A percentile compares a stretch with the other conserved stretches of the same genome.
Conservation (phyloP, 306 rosid species). For the Acmispon strigosus region DNA sequence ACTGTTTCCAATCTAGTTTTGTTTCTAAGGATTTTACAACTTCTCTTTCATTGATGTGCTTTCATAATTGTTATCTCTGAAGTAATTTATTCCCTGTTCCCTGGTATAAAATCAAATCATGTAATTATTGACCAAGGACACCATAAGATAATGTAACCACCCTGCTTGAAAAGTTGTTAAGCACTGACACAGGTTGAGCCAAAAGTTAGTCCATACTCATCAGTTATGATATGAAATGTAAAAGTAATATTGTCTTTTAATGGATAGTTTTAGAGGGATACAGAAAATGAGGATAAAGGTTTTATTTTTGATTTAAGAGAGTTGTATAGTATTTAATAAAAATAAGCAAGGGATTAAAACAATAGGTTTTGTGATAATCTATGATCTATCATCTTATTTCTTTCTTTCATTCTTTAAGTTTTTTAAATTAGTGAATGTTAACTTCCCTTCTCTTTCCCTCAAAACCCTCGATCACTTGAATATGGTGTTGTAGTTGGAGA, state of each 20-base stretch:
- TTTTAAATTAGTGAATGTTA: neutral
- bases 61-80: neutral
- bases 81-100: conserved; percentile 2
- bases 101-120: neutral
- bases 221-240: neutral
- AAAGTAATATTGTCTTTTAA: neutral
- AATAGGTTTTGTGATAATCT: neutral
- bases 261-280: neutral
- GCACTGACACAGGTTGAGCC: neutral
- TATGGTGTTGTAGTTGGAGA: no score
- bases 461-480: neutral
- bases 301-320: neutral
- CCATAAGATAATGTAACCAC: neutral
- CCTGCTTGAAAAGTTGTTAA: neutral
- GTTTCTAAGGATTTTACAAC: neutral
- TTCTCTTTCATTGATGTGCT: neutral
- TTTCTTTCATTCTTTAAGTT: neutral
- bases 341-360: neutral
- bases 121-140: neutral
- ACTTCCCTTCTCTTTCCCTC: neutral
- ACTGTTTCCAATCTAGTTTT: neutral
- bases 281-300: neutral
- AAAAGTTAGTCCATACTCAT: neutral
- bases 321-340: neutral
- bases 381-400: neutral